Evolutionary conservation across 1,284 basidiomycete genomes (phyloP).

Genomic region (Ganoderma leucocontextum): DNA sequence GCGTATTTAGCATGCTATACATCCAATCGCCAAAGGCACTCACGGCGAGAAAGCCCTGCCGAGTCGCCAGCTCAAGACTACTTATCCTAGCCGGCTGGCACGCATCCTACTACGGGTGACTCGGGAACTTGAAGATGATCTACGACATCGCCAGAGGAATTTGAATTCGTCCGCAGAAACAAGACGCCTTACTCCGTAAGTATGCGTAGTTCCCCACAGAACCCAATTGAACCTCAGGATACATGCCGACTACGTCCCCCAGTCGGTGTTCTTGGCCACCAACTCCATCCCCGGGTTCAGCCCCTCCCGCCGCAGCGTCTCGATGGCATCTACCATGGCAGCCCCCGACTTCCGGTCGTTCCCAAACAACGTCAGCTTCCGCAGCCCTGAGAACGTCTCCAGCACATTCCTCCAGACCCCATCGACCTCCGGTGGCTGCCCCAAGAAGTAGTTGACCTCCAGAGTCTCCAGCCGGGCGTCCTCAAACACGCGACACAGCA

Average conservation of each 20-base stretch:
- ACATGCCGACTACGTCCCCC: not conserved
- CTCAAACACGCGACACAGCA: not conserved
- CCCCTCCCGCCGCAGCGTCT: not conserved
- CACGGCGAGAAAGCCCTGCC: too few relatives aligned
- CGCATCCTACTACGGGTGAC: too few relatives aligned
- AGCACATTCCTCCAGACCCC: not conserved
- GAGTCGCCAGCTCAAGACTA: too few relatives aligned
- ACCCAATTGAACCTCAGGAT: too few relatives aligned
- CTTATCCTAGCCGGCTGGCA: too few relatives aligned
- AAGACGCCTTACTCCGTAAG: too few relatives aligned
- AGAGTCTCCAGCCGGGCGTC: not conserved
- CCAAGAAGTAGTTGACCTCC: not conserved
- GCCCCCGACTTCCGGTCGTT: not conserved
- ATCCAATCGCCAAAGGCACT: too few relatives aligned
- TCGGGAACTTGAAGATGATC: too few relatives aligned
- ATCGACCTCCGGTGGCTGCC: not conserved
- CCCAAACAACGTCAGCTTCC: not conserved
- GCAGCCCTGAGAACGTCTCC: not conserved
- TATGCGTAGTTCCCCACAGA: too few relatives aligned
- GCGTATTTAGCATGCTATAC: too few relatives aligned
- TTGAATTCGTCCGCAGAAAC: too few relatives aligned
- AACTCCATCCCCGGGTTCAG: not conserved
- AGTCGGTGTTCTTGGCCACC: not conserved
- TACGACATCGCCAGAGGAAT: too few relatives aligned
- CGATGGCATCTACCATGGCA: not conserved